phyloP scores from a whole-genome alignment of 352 stramenopile genomes.

The Globisporangium barbulae region DNA sequence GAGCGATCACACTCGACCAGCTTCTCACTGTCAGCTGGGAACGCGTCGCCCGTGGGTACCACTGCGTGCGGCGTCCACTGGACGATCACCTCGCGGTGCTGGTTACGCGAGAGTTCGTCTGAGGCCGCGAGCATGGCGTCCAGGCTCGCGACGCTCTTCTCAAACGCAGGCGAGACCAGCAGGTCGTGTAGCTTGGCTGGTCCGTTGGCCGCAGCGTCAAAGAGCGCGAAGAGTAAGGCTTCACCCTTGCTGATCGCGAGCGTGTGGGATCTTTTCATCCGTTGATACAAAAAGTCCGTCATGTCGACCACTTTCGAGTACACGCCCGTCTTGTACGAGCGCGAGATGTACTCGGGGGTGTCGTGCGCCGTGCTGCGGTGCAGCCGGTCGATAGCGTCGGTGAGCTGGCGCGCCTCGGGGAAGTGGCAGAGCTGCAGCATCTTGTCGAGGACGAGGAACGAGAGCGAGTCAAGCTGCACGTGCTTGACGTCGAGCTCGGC shows the following conservation, averaged over 20 bases:
- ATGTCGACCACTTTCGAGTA: conserved; percentile 86
- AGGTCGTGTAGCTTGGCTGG: conserved; percentile 47
- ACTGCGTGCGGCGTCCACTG: conserved; percentile 47
- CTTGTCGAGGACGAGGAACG: conserved; percentile 83
- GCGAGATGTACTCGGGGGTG: conserved; percentile 77
- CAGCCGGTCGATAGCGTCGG: conserved; percentile 43
- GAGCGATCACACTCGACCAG: conserved; percentile 75
- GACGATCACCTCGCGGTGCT: conserved; percentile 78
- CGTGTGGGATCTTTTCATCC: conserved; percentile 75
- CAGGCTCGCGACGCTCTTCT: conserved; percentile 30
- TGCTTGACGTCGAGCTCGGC: conserved; percentile 84
- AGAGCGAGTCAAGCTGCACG: conserved; percentile 81
- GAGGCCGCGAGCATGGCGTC: conserved; percentile 35
- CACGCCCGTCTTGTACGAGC: conserved; percentile 76
- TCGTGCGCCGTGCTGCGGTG: conserved; percentile 58
- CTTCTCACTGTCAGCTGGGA: conserved; percentile 30
- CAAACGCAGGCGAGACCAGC: conserved; percentile 37
- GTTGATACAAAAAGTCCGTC: conserved; percentile 68
- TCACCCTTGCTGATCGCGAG: conserved; percentile 65
- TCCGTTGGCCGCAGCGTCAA: conserved; percentile 41
- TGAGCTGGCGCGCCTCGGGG: conserved; percentile 46
- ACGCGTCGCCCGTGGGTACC: conserved; percentile 35
- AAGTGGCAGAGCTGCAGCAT: conserved; percentile 62
- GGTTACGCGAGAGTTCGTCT: conserved; percentile 58
- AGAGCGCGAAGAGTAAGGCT: conserved; percentile 49